A percentile compares a stretch with the other conserved stretches of the same genome.
Conservation (phyloP, 768 basidiomycete genomes). For the Suillus weaverae region DNA sequence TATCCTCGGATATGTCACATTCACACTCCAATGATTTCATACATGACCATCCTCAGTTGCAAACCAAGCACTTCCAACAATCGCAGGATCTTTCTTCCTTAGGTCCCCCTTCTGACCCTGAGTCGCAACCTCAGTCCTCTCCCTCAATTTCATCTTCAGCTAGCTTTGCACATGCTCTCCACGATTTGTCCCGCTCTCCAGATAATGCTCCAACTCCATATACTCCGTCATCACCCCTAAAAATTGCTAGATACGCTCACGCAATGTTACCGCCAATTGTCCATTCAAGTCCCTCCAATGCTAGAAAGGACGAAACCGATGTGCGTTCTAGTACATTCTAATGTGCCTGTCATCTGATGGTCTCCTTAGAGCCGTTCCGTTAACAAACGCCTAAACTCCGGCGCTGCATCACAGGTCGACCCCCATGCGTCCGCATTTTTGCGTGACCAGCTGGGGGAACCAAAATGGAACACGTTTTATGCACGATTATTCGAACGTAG, state of each 20-base stretch:
- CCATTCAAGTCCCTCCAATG: slow-evolving; percentile 33
- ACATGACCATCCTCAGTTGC: slow-evolving; percentile 24
- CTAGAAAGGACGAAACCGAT: slow-evolving; percentile 25
- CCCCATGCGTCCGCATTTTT: slow-evolving; percentile 47
- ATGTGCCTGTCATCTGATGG: slow-evolving; percentile 15
- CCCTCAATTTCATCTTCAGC: slow-evolving; percentile 26
- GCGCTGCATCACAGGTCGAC: slow-evolving; percentile 34
- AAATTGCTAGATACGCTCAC: slow-evolving; percentile 25
- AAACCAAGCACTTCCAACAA: slow-evolving; percentile 30
- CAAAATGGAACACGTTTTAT: slow-evolving; percentile 47
- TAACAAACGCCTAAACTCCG: slow-evolving; percentile 24
- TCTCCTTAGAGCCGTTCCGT: slow-evolving; percentile 26
- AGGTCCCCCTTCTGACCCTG: slow-evolving; percentile 23
- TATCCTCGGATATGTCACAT: slow-evolving; percentile 18
- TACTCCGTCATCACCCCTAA: slow-evolving; percentile 22
- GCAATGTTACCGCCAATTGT: slow-evolving; percentile 35
- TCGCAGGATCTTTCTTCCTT: slow-evolving; percentile 23
- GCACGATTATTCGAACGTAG: slow-evolving; percentile 49
- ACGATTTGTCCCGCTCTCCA: slow-evolving; percentile 24
- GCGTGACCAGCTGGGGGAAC: slow-evolving; percentile 43
- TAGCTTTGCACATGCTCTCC: slow-evolving; percentile 24
- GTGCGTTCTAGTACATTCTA: slow-evolving; percentile 11
- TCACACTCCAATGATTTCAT: slow-evolving; percentile 19
- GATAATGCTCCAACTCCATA: slow-evolving; percentile 21
- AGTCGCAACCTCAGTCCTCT: slow-evolving; percentile 28